A percentile compares a stretch with the other conserved stretches of the same genome.
Evolutionary conservation across 2,329 filamentous ascomycete species (phyloP).

Genomic region (Leptographium galeiforme): DNA sequence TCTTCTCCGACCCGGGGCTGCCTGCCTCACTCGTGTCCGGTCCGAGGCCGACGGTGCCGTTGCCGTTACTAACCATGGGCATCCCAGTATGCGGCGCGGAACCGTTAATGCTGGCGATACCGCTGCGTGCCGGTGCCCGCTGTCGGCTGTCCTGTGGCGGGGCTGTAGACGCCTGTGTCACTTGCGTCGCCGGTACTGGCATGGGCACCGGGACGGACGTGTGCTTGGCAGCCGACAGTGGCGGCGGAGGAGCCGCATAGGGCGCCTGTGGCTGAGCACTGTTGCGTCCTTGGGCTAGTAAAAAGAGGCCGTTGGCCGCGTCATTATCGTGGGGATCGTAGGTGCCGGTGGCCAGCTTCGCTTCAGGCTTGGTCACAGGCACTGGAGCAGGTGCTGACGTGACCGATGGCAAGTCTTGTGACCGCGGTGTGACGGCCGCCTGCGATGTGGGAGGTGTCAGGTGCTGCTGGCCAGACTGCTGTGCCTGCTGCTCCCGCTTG

Average conservation of each 20-base stretch:
- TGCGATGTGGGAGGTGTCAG: slow-evolving; percentile 12
- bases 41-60: slow-evolving; percentile 20
- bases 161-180: not conserved
- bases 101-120: not conserved
- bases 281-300: slow-evolving; percentile 64
- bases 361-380: slow-evolving; percentile 28
- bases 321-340: slow-evolving; percentile 89
- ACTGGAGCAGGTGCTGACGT: slow-evolving; percentile 15
- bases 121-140: not conserved
- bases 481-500: slow-evolving; percentile 37
- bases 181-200: not conserved
- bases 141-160: not conserved
- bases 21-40: slow-evolving; percentile 53
- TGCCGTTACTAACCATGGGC: slow-evolving; percentile 12
- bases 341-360: slow-evolving; percentile 43
- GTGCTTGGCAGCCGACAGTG: slow-evolving; percentile 25
- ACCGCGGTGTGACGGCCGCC: slow-evolving; percentile 32
- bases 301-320: slow-evolving; percentile 84
- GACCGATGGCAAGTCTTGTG: slow-evolving; percentile 35
- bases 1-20: slow-evolving; percentile 60
- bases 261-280: slow-evolving; percentile 36
- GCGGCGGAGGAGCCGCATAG: slow-evolving; percentile 26
- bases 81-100: not conserved
- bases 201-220: slow-evolving; percentile 19
- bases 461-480: slow-evolving; percentile 18